Base-by-base conservation (phyloP, 352 stramenopile species). In the Phytophthora podocarpi region DNA sequence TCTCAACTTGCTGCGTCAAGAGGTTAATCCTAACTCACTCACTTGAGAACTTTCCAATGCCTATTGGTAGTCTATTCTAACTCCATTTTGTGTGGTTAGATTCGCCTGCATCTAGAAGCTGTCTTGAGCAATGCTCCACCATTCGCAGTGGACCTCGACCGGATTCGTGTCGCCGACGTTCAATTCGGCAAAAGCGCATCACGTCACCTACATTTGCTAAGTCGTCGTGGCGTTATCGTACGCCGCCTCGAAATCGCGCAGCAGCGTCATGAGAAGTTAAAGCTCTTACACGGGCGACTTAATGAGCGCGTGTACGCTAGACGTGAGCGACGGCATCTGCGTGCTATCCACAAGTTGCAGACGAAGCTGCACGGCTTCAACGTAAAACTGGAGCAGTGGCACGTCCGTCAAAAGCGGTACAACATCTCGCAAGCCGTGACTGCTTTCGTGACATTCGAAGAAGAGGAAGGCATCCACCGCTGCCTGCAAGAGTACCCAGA, bases 371-470 rank as follows among this genome's bases (percentile, higher is more conserved):
- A 70, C 16, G 64, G 53, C 0, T 78, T 87, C 13, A 82, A 85
- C 32, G 26, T 66, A 8, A 73, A 72, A n/a, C 49, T 90, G 0
- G 74, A 83, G 23, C 64, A 64, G 0, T 88, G 77, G 62, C 43
- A 85, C 11, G n/a, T 31, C 8, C 55, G 62, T 13, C 60, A 85
- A 20, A 74, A 79, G 18, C 57, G 58, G 12, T 58, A 60, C 35
- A 67, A 78, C 26, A 74, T 72, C 16, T 69, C 77, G 0, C 64
- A 81, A 28, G 86, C 82, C 0, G 83, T 93, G 18, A 95, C 83
- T 11, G 86, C 82, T 36, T 95, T 89, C 62, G 78, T 93, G 50
- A 95, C 86, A 18, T 95, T 95, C 53, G 83, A 95, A 56, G 80
- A 95, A 42, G 85, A 93, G 31, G 85, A 95, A 57, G 85, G 85